Evolutionary conservation across 1,139 yeast species (phyloP).

Genomic region (Pichia sp.): DNA sequence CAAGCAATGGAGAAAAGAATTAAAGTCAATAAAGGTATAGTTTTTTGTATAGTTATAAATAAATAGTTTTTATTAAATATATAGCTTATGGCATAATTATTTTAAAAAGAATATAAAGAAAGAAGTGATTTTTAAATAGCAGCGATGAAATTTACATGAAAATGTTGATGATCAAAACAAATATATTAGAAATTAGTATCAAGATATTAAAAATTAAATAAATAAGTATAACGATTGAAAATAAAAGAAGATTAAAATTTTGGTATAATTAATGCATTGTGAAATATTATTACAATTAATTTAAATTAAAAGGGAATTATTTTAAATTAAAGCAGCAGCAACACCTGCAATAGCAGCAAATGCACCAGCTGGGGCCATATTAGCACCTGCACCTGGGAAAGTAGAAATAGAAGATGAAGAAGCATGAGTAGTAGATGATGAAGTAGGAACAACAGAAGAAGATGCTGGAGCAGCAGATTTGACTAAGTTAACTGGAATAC

Average conservation of each 20-base stretch:
- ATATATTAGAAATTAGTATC: too few species aligned
- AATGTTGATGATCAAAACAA: too few species aligned
- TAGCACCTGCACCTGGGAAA: slow-evolving; percentile 9
- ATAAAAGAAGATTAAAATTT: too few species aligned
- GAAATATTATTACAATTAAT: too few species aligned
- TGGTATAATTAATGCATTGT: too few species aligned
- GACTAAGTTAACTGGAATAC: slow-evolving; percentile 15
- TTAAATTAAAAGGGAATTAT: too few species aligned
- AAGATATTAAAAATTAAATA: too few species aligned
- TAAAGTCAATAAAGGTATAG: slow-evolving; percentile 6
- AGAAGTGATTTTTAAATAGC: too few species aligned
- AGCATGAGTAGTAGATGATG: background rate
- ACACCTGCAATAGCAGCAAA: slow-evolving; percentile 19
- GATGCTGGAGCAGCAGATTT: slow-evolving; percentile 2
- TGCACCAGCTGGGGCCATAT: slow-evolving; percentile 16
- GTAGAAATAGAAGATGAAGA: background rate
- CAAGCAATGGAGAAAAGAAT: slow-evolving; percentile 49
- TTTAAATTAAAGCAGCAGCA: slow-evolving; percentile 19
- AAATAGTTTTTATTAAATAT: background rate
- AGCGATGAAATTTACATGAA: too few species aligned
- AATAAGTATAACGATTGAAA: too few species aligned
- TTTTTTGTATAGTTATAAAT: background rate
- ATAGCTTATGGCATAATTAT: too few species aligned
- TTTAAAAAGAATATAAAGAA: too few species aligned
- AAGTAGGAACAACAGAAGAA: slow-evolving; percentile 1